phyloP scores from a whole-genome alignment of 177 flowering plant genomes.

The Vitis hybrid region DNA sequence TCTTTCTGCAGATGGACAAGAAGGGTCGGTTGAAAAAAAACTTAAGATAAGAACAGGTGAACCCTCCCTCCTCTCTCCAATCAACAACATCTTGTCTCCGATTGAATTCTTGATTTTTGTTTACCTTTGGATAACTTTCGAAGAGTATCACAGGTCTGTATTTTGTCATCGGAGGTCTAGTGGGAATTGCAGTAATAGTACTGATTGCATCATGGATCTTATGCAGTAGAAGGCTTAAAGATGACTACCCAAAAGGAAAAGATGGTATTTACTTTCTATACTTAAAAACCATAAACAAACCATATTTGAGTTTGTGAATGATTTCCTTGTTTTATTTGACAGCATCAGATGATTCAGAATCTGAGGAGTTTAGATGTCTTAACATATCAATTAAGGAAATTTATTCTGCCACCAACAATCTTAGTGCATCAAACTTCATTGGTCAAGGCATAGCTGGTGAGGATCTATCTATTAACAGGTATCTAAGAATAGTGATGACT shows the following conservation, averaged over 20 bases:
- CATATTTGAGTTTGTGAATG: neutral
- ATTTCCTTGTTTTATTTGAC: constrained; percentile 10
- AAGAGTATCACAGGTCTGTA: constrained; percentile 13
- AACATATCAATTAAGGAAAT: constrained; percentile 49
- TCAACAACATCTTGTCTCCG: neutral
- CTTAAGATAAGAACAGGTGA: neutral
- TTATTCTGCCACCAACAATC: constrained; percentile 54
- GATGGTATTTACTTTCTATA: constrained; percentile 12
- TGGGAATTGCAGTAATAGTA: constrained; percentile 12
- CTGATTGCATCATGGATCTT: constrained; percentile 16
- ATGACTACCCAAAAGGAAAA: neutral
- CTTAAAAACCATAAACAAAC: neutral
- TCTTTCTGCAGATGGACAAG: constrained; percentile 3
- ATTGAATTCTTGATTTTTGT: neutral
- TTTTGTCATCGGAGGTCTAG: constrained; percentile 17
- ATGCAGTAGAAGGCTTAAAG: neutral
- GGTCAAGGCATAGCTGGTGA: constrained; percentile 79
- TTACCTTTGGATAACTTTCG: neutral
- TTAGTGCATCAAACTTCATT: constrained; percentile 52
- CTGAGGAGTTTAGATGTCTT: constrained; percentile 22
- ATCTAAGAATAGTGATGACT: neutral
- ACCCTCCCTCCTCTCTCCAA: neutral
- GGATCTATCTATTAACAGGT: neutral
- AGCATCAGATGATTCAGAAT: constrained; percentile 19
- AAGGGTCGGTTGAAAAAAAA: neutral